Percentiles rank a stretch among this genome's conserved stretches.
Conservation (phyloP, 2,329 filamentous ascomycete species). For the Microsporum canis region DNA sequence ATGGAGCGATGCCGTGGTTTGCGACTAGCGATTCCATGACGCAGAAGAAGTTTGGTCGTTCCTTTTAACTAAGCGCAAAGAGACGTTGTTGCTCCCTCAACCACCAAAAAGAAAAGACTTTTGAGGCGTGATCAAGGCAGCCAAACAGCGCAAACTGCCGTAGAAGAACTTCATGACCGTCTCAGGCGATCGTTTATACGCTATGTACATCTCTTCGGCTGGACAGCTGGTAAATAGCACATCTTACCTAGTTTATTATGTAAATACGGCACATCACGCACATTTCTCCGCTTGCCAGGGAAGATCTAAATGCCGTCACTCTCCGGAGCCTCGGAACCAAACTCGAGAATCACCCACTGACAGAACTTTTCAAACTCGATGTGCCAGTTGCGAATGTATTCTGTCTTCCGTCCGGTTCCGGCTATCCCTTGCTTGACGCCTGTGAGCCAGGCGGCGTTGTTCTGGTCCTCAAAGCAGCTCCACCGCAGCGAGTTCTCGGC, state of each 20-base stretch:
- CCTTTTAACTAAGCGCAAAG: neutral
- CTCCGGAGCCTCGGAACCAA: conserved; percentile 28
- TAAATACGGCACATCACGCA: too few relatives aligned
- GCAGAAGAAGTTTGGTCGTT: neutral
- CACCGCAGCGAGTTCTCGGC: conserved; percentile 88
- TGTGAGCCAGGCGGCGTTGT: conserved; percentile 55
- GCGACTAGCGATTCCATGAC: neutral
- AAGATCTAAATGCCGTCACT: neutral
- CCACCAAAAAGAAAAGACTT: neutral
- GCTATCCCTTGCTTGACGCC: conserved; percentile 64
- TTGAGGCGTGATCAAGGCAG: neutral
- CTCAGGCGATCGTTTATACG: neutral
- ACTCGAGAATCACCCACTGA: conserved; percentile 76
- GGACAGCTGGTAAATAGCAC: too few relatives aligned
- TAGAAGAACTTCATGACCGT: neutral
- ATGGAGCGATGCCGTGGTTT: neutral
- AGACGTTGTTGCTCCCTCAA: neutral
- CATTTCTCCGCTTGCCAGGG: too few relatives aligned
- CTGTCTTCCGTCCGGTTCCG: conserved; percentile 58
- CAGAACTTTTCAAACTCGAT: conserved; percentile 82
- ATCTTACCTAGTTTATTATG: too few relatives aligned
- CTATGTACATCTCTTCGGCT: neutral
- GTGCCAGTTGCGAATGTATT: conserved; percentile 66
- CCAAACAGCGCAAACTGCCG: neutral
- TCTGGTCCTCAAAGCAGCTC: conserved; percentile 77